These are phyloP conservation scores for Nitzschia palea DNA, from an alignment of 108 stramenopile species.

Conservation along the genomic window DNA sequence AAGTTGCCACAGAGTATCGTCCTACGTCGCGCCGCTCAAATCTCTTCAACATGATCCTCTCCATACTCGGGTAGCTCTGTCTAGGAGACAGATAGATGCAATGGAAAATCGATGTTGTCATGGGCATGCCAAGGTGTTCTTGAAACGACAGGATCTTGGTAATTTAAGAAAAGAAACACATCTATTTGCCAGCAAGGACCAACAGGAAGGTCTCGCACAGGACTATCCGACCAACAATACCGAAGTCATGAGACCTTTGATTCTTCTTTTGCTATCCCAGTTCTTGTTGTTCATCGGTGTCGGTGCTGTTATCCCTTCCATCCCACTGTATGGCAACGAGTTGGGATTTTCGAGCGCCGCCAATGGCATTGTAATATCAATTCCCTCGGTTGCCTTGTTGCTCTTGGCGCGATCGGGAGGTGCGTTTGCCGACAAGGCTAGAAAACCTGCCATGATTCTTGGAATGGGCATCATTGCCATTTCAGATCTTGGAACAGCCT, in stretches of 20 bases:
- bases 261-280: constrained; percentile 64
- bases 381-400: constrained; percentile 69
- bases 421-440: constrained; percentile 51
- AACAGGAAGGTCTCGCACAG: neutral
- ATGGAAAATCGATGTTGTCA: too few species aligned
- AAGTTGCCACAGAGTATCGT: too few species aligned
- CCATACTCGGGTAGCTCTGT: too few species aligned
- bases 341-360: constrained; percentile 65
- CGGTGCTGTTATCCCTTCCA: constrained; percentile 74
- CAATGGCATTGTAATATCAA: constrained; percentile 74
- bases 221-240: neutral
- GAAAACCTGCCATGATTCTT: constrained; percentile 73
- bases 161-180: too few species aligned
- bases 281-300: constrained; percentile 76
- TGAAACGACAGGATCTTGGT: too few species aligned
- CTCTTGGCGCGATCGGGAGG: constrained; percentile 46
- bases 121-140: too few species aligned
- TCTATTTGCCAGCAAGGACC: too few species aligned
- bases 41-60: too few species aligned
- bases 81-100: too few species aligned
- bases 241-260: constrained; percentile 40
- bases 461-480: constrained; percentile 72
- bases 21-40: too few species aligned
- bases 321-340: constrained; percentile 74
- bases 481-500: constrained; percentile 60